Base-by-base conservation (phyloP, 306 rosid species). In the Citrullus mucosospermus region DNA sequence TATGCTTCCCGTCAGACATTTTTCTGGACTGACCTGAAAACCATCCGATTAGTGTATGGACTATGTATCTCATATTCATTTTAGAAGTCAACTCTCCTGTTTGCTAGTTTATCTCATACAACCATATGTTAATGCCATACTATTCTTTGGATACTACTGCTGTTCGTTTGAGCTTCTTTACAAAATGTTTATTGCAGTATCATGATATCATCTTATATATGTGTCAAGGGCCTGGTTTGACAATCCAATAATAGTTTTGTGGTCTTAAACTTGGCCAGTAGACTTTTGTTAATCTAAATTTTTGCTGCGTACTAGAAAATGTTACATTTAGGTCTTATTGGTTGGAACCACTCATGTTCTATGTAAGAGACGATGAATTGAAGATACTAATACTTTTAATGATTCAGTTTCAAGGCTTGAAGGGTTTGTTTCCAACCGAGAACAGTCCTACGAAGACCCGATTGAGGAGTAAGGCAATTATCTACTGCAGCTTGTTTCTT, bases 381-480 rank as follows among this genome's bases (percentile, higher is more conserved):
- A 85, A 68, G 77, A 60, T 81, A 56, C 78, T 88, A 79, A 81
- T 53, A 78, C 78, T 72, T 79, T 41, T 75, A 78, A 62, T 83
- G 79, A 51, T 88, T 77, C 93, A 93, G 98, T 93, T 86, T 91
- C 90, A 85, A 90, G 91, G 93, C 98, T 93, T 83, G 98, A 93
- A 90, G 98, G 98, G 55, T 93, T 93, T 92, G 96, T 93, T 86
- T 93, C 97, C 76, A 93, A 93, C 91, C 87, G 96, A 87, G 98
- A 93, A 93, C 98, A 92, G 85, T 92, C 97, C 36, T 92, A 91
- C 58, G 98, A 93, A 88, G 97, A 93, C 87, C 98, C 98, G 75
- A 93, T 92, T 80, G 98, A 93, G 91, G 98, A 93, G 98, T 93
- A 90, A 89, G 89, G 85, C 81, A 81, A 81, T 79, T 83, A 34